Evolutionary conservation across 345 rosid species (phyloP), one percentile per base, ranked within the genome.

Genomic region (Erysimum cheiranthoides): DNA sequence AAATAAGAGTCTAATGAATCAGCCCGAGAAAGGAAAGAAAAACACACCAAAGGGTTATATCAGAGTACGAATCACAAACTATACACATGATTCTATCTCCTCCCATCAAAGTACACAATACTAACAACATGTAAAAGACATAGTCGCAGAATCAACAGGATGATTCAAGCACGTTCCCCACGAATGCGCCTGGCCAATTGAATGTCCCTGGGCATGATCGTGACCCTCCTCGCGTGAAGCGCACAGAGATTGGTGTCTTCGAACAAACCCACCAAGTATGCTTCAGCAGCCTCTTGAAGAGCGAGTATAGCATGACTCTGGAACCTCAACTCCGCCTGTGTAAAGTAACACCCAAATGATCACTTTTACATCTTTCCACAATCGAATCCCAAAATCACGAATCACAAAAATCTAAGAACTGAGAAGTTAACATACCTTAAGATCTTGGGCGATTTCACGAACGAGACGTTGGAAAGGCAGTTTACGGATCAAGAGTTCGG

Each of bases 241-340:
- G 93, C 89, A 8, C 93, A 85, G 9, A 86, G 68, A 58, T 88
- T 88, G 3, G 93, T 88, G 61, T 88, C 93, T 72, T 86, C 93
- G 16, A 88, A 88, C 60, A 88, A 69, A 40, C 91, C 89, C 17
- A 85, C 91, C 0, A 86, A 68, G 58, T 86, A 88, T 2, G 93
- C 90, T 79, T 88, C 93, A 0, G 89, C 93, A n/a, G 91, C 91
- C 62, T 89, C 91, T 61, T 89, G 93, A 34, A 87, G 86, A 0
- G 93, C 88, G 1, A 85, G 81, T 3, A 87, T 84, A 0, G 93
- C 90, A 59, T 85, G 87, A 62, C 87, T 83, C 80, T 89, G 88
- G 80, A 89, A 89, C 80, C 93, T 84, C 75, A 85, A 32, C 67
- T 89, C 90, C 16, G 81, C 84, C 86, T 76, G 46, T 14, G 4